Percentiles rank a stretch among this genome's conserved stretches.
Evolutionary conservation across 2,329 filamentous ascomycete genomes (phyloP).

Genomic region (Sphaerulina populicola): DNA sequence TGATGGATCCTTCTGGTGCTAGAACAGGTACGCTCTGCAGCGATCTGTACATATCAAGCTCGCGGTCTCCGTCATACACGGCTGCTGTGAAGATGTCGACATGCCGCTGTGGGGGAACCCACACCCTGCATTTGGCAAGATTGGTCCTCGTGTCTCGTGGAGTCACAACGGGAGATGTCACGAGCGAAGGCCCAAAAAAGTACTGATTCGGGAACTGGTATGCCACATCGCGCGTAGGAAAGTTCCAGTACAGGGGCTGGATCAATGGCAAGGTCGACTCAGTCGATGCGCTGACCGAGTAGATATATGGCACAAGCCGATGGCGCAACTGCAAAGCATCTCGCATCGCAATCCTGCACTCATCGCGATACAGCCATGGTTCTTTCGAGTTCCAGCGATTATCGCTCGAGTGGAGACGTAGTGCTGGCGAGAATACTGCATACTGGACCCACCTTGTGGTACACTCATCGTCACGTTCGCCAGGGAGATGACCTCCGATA

Average conservation of each 20-base stretch:
- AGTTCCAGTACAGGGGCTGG: conserved; percentile 57
- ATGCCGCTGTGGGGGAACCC: conserved; percentile 49
- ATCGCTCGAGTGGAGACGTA: conserved; percentile 53
- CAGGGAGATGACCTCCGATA: conserved; percentile 55
- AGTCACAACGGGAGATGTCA: conserved; percentile 50
- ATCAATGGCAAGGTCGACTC: conserved; percentile 42
- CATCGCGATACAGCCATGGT: conserved; percentile 43
- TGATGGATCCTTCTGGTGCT: conserved; percentile 49
- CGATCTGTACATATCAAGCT: conserved; percentile 45
- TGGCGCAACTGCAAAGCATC: conserved; percentile 49
- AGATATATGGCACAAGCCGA: conserved; percentile 52
- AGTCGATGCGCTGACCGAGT: conserved; percentile 49
- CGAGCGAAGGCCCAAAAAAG: conserved; percentile 49
- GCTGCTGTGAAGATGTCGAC: conserved; percentile 53
- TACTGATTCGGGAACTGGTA: conserved; percentile 53
- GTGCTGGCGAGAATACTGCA: conserved; percentile 53
- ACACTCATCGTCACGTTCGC: conserved; percentile 51
- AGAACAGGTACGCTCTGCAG: conserved; percentile 48
- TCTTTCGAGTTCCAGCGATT: conserved; percentile 54
- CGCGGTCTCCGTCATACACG: conserved; percentile 50
- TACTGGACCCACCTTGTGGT: conserved; percentile 54
- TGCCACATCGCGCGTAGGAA: conserved; percentile 45
- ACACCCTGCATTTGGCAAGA: conserved; percentile 44
- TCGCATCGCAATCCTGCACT: conserved; percentile 35
- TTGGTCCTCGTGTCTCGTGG: conserved; percentile 43